Evolutionary conservation across 352 stramenopile species (phyloP), one percentile per base, ranked within the genome.

Genomic region (Discostella stelligera): DNA sequence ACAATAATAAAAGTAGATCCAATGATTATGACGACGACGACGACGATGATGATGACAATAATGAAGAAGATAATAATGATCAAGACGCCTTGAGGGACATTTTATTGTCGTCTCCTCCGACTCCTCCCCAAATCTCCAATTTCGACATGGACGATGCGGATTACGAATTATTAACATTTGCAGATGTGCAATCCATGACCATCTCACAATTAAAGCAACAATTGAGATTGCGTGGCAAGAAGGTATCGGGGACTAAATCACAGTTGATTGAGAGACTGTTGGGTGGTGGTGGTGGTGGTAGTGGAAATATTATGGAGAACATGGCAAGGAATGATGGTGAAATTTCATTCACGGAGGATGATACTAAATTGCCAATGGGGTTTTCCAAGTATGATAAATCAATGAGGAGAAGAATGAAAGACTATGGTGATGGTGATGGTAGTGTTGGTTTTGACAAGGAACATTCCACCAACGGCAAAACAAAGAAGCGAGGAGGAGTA

Each of bases 141-240:
- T 79, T 83, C 32, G 59, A 77, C 39, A 9, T 74, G 8, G 61
- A 81, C 32, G 48, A 68, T 37, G 37, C 7, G 7, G 59, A 70
- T 48, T 23, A 37, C 14, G 46, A 71, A 21, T 20, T 30, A 18
- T 18, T 67, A 0, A 71, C 54, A 41, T 13, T 3, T n/a, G 48
- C 82, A 9, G 66, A 80, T 30, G 27, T 91, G 3, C 52, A 85
- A 72, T 73, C 61, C 37, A 81, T 93, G 63, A 91, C 85, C 6
- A 73, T 93, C 10, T 21, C 71, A 2, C 75, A 90, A 75, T 70
- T 93, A 21, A 90, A 90, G 52, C 85, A 93, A 77, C 86, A 91
- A 63, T 74, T 91, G 11, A 63, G 88, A 69, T 60, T 93, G 23
- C 71, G 88, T 14, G 79, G 80, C 13, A 74, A 86, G n/a, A 88